These are phyloP conservation scores for Lotmaria passim DNA, from an alignment of 208 protist genomes.

Conservation along the genomic window DNA sequence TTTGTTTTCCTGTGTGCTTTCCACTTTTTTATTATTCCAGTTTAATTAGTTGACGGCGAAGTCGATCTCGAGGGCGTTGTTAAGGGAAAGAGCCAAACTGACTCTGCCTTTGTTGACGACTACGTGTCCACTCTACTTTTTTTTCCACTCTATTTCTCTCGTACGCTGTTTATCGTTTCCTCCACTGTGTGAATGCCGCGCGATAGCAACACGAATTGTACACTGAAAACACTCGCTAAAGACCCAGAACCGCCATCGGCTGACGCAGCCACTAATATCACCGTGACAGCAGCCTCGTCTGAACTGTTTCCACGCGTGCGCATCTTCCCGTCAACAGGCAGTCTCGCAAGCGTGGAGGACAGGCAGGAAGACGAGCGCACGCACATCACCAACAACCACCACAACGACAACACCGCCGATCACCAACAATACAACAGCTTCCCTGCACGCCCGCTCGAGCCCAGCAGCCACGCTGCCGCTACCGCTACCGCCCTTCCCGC, in stretches of 20 bases:
- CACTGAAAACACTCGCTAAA: conserved; percentile 3
- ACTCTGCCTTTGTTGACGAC: no score
- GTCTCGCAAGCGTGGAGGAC: conserved; percentile 13
- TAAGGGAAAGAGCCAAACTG: no score
- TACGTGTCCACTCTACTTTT: neutral
- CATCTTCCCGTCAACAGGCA: neutral
- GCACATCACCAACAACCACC: neutral
- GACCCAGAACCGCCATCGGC: neutral
- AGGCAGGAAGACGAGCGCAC: neutral
- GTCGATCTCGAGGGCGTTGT: no score
- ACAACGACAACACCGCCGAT: neutral
- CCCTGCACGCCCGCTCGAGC: neutral
- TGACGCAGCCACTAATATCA: neutral
- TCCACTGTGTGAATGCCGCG: conserved; percentile 17
- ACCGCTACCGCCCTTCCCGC: neutral
- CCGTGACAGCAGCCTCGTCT: neutral
- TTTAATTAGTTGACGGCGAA: no score
- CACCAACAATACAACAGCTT: neutral
- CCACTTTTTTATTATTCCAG: neutral
- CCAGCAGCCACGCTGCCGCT: neutral
- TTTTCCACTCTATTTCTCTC: neutral
- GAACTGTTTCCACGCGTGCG: neutral
- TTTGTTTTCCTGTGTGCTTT: neutral
- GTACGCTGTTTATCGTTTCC: neutral
- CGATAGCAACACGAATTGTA: neutral